Conservation (phyloP, 2,329 filamentous ascomycete species). For the Fusarium denticulatum region DNA sequence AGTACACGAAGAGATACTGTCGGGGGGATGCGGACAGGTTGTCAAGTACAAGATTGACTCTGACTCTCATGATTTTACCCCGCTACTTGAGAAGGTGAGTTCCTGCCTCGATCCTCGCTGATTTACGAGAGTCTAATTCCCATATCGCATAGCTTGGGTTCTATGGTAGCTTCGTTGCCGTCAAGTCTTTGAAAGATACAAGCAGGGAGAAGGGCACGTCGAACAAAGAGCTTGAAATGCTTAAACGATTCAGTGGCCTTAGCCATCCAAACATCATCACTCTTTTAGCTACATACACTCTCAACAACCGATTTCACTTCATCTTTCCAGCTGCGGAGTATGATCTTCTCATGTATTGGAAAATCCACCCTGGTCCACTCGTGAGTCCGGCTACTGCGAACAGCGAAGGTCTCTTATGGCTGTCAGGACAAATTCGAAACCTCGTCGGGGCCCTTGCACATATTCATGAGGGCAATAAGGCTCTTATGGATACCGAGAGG, state of each 20-base stretch:
- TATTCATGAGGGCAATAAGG: neutral
- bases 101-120: accelerated
- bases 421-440: neutral
- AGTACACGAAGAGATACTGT: neutral
- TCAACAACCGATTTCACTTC: neutral
- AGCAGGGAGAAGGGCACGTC: accelerated
- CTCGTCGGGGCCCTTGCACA: neutral
- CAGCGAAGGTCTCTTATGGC: neutral
- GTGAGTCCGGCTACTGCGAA: neutral
- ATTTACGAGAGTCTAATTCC: neutral
- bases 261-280: neutral
- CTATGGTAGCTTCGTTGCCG: neutral
- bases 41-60: neutral
- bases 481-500: accelerated
- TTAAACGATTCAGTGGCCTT: neutral
- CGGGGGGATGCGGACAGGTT: neutral
- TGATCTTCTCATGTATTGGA: neutral
- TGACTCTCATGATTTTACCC: neutral
- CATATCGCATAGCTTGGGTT: neutral
- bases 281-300: neutral
- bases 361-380: neutral
- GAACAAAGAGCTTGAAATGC: neutral
- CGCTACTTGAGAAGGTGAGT: neutral
- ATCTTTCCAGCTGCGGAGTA: neutral
- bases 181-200: neutral